Evolutionary conservation across 208 protist species (phyloP).

Genomic region (Leishmania turanica): DNA sequence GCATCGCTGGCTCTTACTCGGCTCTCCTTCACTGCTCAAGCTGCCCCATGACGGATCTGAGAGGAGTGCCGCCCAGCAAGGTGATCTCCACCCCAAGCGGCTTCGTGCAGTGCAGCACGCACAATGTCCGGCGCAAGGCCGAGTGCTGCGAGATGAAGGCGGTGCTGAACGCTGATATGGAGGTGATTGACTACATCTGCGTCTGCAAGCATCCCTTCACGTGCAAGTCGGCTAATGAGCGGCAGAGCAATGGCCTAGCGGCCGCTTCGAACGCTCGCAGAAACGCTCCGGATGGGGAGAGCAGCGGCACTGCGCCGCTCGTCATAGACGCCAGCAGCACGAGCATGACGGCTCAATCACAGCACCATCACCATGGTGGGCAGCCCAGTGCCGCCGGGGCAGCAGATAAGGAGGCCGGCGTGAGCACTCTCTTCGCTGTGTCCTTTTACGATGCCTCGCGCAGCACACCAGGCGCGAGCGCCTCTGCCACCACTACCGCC

Average conservation of each 20-base stretch:
- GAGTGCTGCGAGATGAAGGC: slow-evolving; percentile 54
- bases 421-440: slow-evolving; percentile 29
- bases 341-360: slow-evolving; percentile 7
- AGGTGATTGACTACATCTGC: slow-evolving; percentile 61
- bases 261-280: neutral
- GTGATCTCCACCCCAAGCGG: slow-evolving; percentile 19
- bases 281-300: neutral
- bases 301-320: slow-evolving; percentile 1
- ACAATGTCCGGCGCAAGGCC: slow-evolving; percentile 50
- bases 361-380: neutral
- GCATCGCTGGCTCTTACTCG: neutral
- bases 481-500: neutral
- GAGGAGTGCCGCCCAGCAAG: neutral
- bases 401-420: neutral
- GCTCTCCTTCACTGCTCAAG: neutral
- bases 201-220: slow-evolving; percentile 42
- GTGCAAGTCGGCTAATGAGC: slow-evolving; percentile 34
- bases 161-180: slow-evolving; percentile 71
- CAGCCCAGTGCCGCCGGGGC: neutral
- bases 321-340: slow-evolving; percentile 29
- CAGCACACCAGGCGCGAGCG: neutral
- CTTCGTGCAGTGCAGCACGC: slow-evolving; percentile 56
- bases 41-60: slow-evolving; percentile 7
- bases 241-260: neutral
- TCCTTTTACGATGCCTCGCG: slow-evolving; percentile 17